Evolutionary conservation across 495 filamentous ascomycete species (phyloP), one percentile per base, ranked within the genome.

Genomic region (Penicillium riverlandense): DNA sequence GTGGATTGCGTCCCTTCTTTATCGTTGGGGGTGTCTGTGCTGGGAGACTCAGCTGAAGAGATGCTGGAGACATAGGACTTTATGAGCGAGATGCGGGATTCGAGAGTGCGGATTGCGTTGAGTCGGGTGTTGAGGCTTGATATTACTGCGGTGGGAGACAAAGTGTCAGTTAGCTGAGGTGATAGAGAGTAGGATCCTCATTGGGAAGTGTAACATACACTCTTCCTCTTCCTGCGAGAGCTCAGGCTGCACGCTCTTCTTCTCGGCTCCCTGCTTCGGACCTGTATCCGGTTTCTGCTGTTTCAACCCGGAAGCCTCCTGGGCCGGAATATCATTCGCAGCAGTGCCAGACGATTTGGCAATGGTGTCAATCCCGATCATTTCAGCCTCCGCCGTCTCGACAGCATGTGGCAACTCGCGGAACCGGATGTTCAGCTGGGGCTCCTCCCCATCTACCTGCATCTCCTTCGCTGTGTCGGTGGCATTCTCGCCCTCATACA

Each of bases 361-460:
- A 28, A 98, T 85, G 46, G 87, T 91, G 53, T 97, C 87, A 52
- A 98, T 83, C 33, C 82, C 81, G 53, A 99, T 96, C 90, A 97
- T 96, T 69, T 99, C 94, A 7, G 92, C 86, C 62, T 97, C 89
- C 11, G 86, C 87, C 0, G 89, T 96, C 61, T 99, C 92, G 12
- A 96, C 80, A 0, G 82, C 79, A 60, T 91, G 96, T 12, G 84
- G 82, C 29, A 96, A 61, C 58, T 91, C 86, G 16, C 85, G 77
- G 67, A 96, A 97, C 47, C 78, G 79, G 15, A 95, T 72, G 9
- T 71, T 75, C 38, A 79, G 56, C 8, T 42, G 61, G 54, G 47
- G 61, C 45, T 76, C 71, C 44, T 85, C 81, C 34, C 77, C 78
- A 52, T 90, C 87, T 11, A 77, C 64, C 46, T 86, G 82, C 83